Percentiles rank a stretch among this genome's conserved stretches.
phyloP scores from a whole-genome alignment of 371 early-diverging fungal species.

The Mortierella sp. region DNA sequence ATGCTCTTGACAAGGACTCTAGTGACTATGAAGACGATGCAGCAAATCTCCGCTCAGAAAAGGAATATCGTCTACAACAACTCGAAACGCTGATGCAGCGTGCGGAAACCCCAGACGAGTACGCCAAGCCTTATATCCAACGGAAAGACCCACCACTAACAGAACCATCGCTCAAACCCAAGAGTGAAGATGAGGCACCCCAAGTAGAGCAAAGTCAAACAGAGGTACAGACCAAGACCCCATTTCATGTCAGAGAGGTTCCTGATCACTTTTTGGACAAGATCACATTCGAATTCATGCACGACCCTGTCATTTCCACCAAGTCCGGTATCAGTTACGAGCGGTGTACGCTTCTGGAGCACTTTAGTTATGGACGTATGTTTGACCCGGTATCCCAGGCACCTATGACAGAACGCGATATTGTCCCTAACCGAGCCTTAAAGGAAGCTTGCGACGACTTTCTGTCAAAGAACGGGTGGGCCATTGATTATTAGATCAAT shows the following conservation, averaged over 20 bases:
- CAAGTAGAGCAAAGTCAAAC: no score
- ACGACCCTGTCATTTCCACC: slow-evolving; percentile 68
- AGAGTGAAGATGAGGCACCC: no score
- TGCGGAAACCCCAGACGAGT: slow-evolving; percentile 21
- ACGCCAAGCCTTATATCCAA: slow-evolving; percentile 23
- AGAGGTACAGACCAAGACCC: not conserved
- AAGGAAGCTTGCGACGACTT: slow-evolving; percentile 76
- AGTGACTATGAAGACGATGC: slow-evolving; percentile 23
- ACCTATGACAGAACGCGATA: slow-evolving; percentile 69
- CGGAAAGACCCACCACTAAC: not conserved
- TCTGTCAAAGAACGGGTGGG: slow-evolving; percentile 72
- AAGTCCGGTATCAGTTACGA: slow-evolving; percentile 73
- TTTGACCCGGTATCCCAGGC: slow-evolving; percentile 81
- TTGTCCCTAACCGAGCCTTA: slow-evolving; percentile 78
- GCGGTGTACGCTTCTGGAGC: slow-evolving; percentile 73
- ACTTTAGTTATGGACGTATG: slow-evolving; percentile 75
- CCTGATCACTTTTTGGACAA: slow-evolving; percentile 50
- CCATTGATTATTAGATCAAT: slow-evolving; percentile 43
- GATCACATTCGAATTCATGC: slow-evolving; percentile 52
- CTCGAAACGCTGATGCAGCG: slow-evolving; percentile 32
- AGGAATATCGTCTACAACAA: slow-evolving; percentile 22
- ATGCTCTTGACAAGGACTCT: slow-evolving; percentile 21
- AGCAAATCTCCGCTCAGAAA: slow-evolving; percentile 18
- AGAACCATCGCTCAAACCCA: slow-evolving; percentile 10
- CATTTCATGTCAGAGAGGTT: slow-evolving; percentile 26